These are phyloP conservation scores for Penicillium sp. DNA, from an alignment of 2,329 filamentous ascomycete genomes.

Conservation along the genomic window DNA sequence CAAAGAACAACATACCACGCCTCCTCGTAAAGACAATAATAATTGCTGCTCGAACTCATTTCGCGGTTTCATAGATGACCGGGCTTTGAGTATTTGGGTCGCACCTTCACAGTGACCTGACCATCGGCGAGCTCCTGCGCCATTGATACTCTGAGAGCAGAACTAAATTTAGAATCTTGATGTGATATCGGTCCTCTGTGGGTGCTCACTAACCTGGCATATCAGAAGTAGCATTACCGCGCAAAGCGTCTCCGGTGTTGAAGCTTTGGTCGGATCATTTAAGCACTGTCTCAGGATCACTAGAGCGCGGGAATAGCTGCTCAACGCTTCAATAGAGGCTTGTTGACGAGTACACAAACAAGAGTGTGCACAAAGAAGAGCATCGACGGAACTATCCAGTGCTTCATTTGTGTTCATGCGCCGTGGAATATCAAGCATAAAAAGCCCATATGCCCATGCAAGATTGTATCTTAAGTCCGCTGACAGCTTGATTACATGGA, in stretches of 20 bases:
- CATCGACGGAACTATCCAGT: slow-evolving; percentile 39
- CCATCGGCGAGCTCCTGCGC: slow-evolving; percentile 13
- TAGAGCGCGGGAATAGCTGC: slow-evolving; percentile 30
- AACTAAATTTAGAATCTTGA: background rate
- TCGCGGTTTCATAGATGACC: slow-evolving; percentile 25
- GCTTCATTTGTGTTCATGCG: slow-evolving; percentile 46
- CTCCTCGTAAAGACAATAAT: slow-evolving; percentile 31
- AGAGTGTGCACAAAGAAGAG: slow-evolving; percentile 26
- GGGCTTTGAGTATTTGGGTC: slow-evolving; percentile 31
- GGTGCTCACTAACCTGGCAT: slow-evolving; percentile 23
- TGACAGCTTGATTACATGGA: slow-evolving; percentile 32
- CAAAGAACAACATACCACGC: slow-evolving; percentile 25
- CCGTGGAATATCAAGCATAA: slow-evolving; percentile 43
- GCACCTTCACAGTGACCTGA: slow-evolving; percentile 34
- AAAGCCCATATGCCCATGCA: slow-evolving; percentile 44
- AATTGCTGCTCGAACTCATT: slow-evolving; percentile 34
- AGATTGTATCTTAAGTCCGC: slow-evolving; percentile 48
- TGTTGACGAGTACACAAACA: slow-evolving; percentile 20
- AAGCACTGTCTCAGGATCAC: slow-evolving; percentile 25
- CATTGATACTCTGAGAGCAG: slow-evolving; percentile 10
- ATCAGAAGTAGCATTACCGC: slow-evolving; percentile 35
- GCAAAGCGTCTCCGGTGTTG: slow-evolving; percentile 31
- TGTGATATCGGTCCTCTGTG: background rate
- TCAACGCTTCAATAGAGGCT: slow-evolving; percentile 20
- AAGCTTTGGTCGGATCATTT: slow-evolving; percentile 29